Base-by-base conservation (phyloP, 1,284 basidiomycete species). In the Pseudozyma hubeiensis region DNA sequence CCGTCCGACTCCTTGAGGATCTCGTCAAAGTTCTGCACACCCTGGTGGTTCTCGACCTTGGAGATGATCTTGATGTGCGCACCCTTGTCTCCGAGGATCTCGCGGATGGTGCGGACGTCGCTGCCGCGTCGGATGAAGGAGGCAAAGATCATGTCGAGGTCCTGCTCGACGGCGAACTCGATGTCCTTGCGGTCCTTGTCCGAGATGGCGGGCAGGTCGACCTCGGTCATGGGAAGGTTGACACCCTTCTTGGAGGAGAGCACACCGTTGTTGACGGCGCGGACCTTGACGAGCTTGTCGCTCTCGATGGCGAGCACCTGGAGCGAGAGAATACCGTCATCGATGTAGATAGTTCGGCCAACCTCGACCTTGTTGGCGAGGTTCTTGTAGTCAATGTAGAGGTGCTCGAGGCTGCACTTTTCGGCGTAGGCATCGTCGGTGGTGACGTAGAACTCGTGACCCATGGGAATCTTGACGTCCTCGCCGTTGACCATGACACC, bases 241-340 rank as follows among this genome's bases (percentile, higher is more conserved):
- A 99, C 97, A 86, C 97, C 97, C 89, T 99, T 99, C 86, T 94
- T 93, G 66, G 94, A 97, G 54, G 93, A 94, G 78, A 99, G 91
- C 41, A 88, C 90, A 64, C 96, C 97, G 82, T 91, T 92, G 90
- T 99, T 99, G 85, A 97, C 79, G 45, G 94, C 90, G 80, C 93
- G 92, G 81, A 99, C 97, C 54, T 82, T 72, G 75, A 86, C 81
- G 49, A 81, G 64, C 61, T 76, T 76, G 47, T 81, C 78, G 55
- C 76, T 80, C 65, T 82, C 81, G 79, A 98, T 90, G 77, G 90
- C 88, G 61, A 96, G 87, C 73, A 99, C 95, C 81, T 95, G 90
- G 67, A 99, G 92, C 46, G 95, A 95, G 43, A 98, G 89, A 82
- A 98, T 94, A 84, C 95, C 96, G 84, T 98, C 95, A 84, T 99